Base-by-base conservation (phyloP, 768 basidiomycete species). In the button mushroom (Agaricus bisporus) region DNA sequence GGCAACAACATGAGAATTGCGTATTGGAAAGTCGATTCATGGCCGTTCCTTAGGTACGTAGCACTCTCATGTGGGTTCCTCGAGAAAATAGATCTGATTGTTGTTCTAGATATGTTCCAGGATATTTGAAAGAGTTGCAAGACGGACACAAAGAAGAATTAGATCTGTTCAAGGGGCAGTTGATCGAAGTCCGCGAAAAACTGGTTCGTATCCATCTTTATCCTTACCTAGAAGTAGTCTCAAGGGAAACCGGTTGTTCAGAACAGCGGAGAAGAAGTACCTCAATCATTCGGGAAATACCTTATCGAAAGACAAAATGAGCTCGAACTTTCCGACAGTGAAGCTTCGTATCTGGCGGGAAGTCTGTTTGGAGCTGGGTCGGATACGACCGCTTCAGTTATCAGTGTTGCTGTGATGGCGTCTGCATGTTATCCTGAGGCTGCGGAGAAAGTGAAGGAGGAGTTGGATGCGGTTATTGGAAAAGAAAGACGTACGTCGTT, bases 321-420 rank as follows among this genome's bases (percentile, higher is more conserved):
- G 43, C 75, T 81, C 44, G 77, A 74, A 10, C 73, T 85, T 9
- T 74, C 80, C 2, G 70, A 79, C 50, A 70, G 78, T 50, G 83
- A 86, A 60, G 74, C 77, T 25, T 78, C 83, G 0, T 86, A 85
- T 61, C 74, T 86, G 22, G 78, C 79, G 0, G 84, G 84, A 0
- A 74, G 76, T 37, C 78, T 86, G 66, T 86, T 82, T 55, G 84
- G 84, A 22, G 83, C 83, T 32, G 84, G 84, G 12, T 76, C 80
- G 0, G 84, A 84, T 58, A 85, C 83, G 59, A 85, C 81, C 8
- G 79, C 81, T 3, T 76, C 80, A 10, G 82, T 77, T 0, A 79
- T 84, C 55, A 78, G 76, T 58, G 68, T 82, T 38, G 61, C 71
- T 1, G 65, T 85, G n/a, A 73, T 85, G 70, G 82, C 83, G 15